Evolutionary conservation across 106 monocot species (phyloP).

Genomic region (Platanthera zijinensis): DNA sequence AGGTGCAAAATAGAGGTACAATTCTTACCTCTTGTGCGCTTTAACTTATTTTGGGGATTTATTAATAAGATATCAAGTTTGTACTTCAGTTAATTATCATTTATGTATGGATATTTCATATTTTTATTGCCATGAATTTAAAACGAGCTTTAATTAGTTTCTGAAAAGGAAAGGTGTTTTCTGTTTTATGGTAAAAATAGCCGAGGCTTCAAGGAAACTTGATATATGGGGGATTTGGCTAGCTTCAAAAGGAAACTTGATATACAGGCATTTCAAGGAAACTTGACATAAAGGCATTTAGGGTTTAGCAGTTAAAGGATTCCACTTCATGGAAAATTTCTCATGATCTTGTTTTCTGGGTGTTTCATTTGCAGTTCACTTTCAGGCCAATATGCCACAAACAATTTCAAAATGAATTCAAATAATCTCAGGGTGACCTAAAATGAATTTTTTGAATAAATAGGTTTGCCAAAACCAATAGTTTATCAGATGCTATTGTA

Average conservation of each 20-base stretch:
- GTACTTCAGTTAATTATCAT: not conserved
- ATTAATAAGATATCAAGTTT: not conserved
- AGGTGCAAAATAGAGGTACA: conserved; percentile 68
- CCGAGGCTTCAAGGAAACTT: not conserved
- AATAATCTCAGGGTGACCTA: not conserved
- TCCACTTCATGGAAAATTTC: not conserved
- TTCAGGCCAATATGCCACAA: not conserved
- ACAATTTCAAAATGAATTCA: not conserved
- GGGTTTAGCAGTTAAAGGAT: not conserved
- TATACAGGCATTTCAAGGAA: too few species aligned
- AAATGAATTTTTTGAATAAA: not conserved
- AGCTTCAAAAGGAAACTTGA: too few species aligned
- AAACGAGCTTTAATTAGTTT: not conserved
- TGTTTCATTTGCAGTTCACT: conserved; percentile 1
- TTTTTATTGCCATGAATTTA: too few species aligned
- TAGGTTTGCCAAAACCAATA: not conserved
- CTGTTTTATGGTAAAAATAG: not conserved
- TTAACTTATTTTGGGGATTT: not conserved
- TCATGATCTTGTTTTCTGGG: not conserved
- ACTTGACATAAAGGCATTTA: not conserved
- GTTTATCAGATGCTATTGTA: not conserved
- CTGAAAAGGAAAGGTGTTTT: not conserved
- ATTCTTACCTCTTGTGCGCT: not conserved
- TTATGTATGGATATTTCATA: not conserved
- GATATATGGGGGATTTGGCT: not conserved